Conservation (phyloP, 495 filamentous ascomycete genomes). For the Aspergillus coremiiformis region DNA sequence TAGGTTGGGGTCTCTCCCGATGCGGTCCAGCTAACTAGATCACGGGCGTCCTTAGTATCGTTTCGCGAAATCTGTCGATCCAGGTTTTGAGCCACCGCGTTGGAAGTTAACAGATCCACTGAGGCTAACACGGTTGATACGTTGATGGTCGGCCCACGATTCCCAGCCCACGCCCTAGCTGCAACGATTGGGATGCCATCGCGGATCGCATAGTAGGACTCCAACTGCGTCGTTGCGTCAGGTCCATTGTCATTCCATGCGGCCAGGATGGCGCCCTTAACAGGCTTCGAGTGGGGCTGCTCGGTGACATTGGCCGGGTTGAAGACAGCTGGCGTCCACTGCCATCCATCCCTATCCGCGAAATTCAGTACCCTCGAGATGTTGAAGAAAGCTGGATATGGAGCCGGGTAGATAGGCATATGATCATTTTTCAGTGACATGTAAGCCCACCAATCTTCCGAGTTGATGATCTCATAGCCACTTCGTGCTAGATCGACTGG, state of each 20-base stretch:
- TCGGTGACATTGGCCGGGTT: slow-evolving; percentile 39
- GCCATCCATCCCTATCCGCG: slow-evolving; percentile 32
- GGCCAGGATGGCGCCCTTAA: slow-evolving; percentile 45
- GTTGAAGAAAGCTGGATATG: slow-evolving; percentile 49
- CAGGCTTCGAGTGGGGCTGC: slow-evolving; percentile 22
- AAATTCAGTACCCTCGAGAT: slow-evolving; percentile 42
- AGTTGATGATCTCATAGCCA: slow-evolving; percentile 45
- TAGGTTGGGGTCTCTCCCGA: too few species aligned
- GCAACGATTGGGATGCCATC: slow-evolving; percentile 44
- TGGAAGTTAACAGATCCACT: slow-evolving; percentile 30
- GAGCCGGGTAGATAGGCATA: slow-evolving; percentile 44
- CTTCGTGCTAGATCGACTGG: slow-evolving; percentile 33
- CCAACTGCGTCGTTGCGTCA: slow-evolving; percentile 48
- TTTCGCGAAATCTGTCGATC: slow-evolving; percentile 27
- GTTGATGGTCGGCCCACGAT: slow-evolving; percentile 27
- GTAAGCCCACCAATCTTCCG: slow-evolving; percentile 52
- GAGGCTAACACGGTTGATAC: slow-evolving; percentile 17
- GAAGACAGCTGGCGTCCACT: slow-evolving; percentile 45
- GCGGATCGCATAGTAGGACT: slow-evolving; percentile 47
- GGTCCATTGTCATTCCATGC: slow-evolving; percentile 53
- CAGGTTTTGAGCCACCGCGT: slow-evolving; percentile 43
- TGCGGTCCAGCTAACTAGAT: slow-evolving; percentile 5
- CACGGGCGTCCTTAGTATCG: not conserved
- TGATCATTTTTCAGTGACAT: slow-evolving; percentile 50
- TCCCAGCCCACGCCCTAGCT: slow-evolving; percentile 39